phyloP scores from a whole-genome alignment of 345 rosid genomes.

The Xanthoceras sorbifolium region DNA sequence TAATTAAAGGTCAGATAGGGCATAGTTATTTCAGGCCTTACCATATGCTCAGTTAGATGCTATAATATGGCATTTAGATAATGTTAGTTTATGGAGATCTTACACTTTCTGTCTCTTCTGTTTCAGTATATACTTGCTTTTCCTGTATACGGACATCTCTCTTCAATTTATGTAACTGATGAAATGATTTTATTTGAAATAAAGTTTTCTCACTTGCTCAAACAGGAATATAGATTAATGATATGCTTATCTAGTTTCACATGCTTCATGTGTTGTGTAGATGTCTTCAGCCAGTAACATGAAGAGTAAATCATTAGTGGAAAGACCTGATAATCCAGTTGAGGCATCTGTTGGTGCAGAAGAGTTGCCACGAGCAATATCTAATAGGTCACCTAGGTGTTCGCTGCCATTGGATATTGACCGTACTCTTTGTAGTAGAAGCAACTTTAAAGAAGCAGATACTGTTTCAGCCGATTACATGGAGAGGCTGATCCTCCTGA shows the following conservation, averaged over 20 bases:
- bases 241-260: not conserved
- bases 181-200: not conserved
- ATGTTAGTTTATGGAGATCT: not conserved
- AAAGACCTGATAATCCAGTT: conserved; percentile 24
- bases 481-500: conserved; percentile 44
- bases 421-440: not conserved
- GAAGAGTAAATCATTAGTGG: conserved; percentile 31
- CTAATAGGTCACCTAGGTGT: conserved; percentile 19
- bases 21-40: not conserved
- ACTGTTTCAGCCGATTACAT: conserved; percentile 37
- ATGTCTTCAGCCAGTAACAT: conserved; percentile 32
- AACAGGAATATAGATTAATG: not conserved
- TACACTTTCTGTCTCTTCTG: not conserved
- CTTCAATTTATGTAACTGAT: not conserved
- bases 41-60: not conserved
- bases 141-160: not conserved
- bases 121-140: not conserved
- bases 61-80: not conserved
- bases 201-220: not conserved
- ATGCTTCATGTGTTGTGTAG: conserved; percentile 31
- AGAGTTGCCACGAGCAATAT: conserved; percentile 23
- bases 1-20: not conserved
- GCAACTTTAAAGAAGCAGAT: conserved; percentile 13
- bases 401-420: conserved; percentile 27
- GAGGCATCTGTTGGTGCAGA: conserved; percentile 33